Conservation (phyloP, 2,329 filamentous ascomycete species). For the Pseudopyrenochaeta lycopersici region DNA sequence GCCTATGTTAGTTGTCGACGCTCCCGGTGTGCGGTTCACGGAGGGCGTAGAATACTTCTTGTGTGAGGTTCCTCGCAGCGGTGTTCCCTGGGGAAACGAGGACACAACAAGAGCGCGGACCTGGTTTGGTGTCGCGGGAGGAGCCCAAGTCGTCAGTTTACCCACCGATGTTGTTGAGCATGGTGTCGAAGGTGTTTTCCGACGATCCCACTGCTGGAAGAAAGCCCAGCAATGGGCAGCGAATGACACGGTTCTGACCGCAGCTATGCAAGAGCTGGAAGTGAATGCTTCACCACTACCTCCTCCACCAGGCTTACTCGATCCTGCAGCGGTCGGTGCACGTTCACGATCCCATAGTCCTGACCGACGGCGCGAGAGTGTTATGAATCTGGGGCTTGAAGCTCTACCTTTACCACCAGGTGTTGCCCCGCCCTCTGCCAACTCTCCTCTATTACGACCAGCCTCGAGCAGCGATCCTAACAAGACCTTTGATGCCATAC, state of each 20-base stretch:
- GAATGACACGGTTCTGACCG: conserved; percentile 41
- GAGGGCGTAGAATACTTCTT: conserved; percentile 84
- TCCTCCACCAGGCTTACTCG: conserved; percentile 40
- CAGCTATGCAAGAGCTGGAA: conserved; percentile 46
- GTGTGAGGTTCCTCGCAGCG: conserved; percentile 76
- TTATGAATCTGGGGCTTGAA: conserved; percentile 58
- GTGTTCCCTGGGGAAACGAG: conserved; percentile 77
- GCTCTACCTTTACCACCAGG: conserved; percentile 56
- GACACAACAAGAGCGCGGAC: conserved; percentile 65
- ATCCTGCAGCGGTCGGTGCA: conserved; percentile 22
- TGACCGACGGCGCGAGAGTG: conserved; percentile 51
- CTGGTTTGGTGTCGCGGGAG: conserved; percentile 79
- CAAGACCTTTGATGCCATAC: conserved; percentile 61
- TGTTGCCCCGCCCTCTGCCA: conserved; percentile 49
- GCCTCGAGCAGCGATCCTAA: conserved; percentile 48
- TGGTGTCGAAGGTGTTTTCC: conserved; percentile 73
- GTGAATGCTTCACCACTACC: conserved; percentile 40
- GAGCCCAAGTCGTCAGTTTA: conserved; percentile 67
- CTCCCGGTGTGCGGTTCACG: conserved; percentile 72
- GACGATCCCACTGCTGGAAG: conserved; percentile 74
- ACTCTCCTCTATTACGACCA: conserved; percentile 34
- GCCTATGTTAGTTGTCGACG: conserved; percentile 80
- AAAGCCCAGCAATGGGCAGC: conserved; percentile 69
- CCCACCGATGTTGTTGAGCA: conserved; percentile 72
- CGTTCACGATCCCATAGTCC: conserved; percentile 39